Percentiles rank a stretch among this genome's conserved stretches.
Evolutionary conservation across 129 eudicot genomes (phyloP).

Genomic region (Ambrosia trifida): DNA sequence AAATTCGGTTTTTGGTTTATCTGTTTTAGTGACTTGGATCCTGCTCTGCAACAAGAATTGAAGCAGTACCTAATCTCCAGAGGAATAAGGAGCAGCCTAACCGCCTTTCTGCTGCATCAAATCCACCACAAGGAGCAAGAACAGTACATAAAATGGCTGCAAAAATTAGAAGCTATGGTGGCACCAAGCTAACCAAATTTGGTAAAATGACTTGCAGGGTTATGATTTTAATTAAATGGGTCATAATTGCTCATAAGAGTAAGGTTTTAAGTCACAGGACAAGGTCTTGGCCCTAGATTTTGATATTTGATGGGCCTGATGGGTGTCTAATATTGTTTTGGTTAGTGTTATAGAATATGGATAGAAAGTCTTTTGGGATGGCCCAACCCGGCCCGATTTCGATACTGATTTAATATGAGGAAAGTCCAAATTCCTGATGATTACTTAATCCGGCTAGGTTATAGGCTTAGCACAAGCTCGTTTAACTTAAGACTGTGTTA

Average conservation of each 20-base stretch:
- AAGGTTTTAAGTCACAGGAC: not conserved
- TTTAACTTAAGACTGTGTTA: too few species aligned
- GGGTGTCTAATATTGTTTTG: constrained; percentile 1
- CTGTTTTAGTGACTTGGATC: constrained; percentile 59
- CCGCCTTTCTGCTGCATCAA: constrained; percentile 59
- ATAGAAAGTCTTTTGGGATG: not conserved
- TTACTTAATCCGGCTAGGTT: too few species aligned
- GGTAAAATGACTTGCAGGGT: constrained; percentile 6
- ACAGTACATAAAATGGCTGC: constrained; percentile 74
- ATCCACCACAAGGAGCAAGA: constrained; percentile 77
- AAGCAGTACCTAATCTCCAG: constrained; percentile 61
- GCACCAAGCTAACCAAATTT: constrained; percentile 12
- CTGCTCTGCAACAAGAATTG: constrained; percentile 60
- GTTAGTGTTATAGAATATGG: not conserved
- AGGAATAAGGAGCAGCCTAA: constrained; percentile 59
- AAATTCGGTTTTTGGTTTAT: not conserved
- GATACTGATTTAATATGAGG: not conserved
- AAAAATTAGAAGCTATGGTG: constrained; percentile 51
- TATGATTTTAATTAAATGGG: not conserved
- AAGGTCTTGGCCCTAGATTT: not conserved
- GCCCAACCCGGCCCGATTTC: not conserved
- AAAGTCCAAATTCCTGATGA: too few species aligned
- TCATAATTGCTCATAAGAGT: not conserved
- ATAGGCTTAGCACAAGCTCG: too few species aligned
- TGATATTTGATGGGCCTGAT: not conserved